These are phyloP conservation scores for Silene uniflora DNA, from an alignment of 148 eudicot genomes.

Conservation along the genomic window DNA sequence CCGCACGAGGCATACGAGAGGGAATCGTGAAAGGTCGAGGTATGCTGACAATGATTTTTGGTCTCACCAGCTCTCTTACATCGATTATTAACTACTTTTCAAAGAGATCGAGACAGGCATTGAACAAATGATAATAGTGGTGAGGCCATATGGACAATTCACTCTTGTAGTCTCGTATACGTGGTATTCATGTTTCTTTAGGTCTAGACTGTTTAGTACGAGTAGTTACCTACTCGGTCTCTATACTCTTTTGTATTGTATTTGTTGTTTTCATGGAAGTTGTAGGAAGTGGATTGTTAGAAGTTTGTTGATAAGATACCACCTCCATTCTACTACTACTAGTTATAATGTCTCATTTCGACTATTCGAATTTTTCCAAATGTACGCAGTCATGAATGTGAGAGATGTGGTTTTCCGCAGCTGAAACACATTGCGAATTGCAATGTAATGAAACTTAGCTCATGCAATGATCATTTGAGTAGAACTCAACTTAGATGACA, in stretches of 20 bases:
- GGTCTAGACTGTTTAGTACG: background rate
- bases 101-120: slow-evolving; percentile 38
- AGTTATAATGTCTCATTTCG: no score
- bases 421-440: no score
- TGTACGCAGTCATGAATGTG: no score
- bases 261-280: background rate
- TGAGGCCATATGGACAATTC: background rate
- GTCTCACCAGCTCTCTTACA: slow-evolving; percentile 48
- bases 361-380: no score
- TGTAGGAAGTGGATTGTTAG: background rate
- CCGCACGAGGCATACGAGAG: slow-evolving; percentile 55
- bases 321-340: no score
- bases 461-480: no score
- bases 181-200: background rate
- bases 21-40: slow-evolving; percentile 63
- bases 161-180: slow-evolving; percentile 4
- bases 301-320: background rate
- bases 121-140: slow-evolving; percentile 21
- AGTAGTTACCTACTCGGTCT: no score
- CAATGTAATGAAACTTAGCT: no score
- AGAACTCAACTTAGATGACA: no score
- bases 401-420: no score
- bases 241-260: background rate
- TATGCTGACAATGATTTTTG: slow-evolving; percentile 47
- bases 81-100: slow-evolving; percentile 37